phyloP scores from a whole-genome alignment of 1,139 yeast genomes.

The Geotrichum aggregatum region DNA sequence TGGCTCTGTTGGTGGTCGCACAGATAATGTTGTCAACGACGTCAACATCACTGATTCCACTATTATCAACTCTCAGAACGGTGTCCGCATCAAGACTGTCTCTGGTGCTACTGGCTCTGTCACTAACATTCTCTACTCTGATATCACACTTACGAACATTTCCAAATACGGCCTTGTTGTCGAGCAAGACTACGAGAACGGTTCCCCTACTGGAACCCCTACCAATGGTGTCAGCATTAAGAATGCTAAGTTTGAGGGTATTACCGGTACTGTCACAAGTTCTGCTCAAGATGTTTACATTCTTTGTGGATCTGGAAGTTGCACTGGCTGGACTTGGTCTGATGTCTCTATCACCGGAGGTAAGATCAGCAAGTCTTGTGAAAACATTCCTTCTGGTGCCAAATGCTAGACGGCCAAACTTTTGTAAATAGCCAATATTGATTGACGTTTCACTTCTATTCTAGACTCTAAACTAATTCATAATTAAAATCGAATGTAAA shows the following conservation, averaged over 20 bases:
- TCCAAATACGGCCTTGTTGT: constrained; percentile 14
- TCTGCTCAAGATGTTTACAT: constrained; percentile 7
- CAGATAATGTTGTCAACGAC: constrained; percentile 5
- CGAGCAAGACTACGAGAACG: constrained; percentile 14
- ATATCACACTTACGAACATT: constrained; percentile 13
- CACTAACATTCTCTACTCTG: constrained; percentile 2
- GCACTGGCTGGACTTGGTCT: constrained; percentile 12
- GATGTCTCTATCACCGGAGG: constrained; percentile 6
- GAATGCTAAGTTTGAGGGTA: not conserved
- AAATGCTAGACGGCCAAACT: not conserved
- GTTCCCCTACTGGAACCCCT: constrained; percentile 14
- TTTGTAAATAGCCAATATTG: not conserved
- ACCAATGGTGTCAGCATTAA: constrained; percentile 6
- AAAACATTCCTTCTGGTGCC: constrained; percentile 14
- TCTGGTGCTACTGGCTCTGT: constrained; percentile 7
- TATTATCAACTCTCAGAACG: constrained; percentile 11
- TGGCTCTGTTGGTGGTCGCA: constrained; percentile 16
- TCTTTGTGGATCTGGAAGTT: constrained; percentile 13
- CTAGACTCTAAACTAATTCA: too few relatives aligned
- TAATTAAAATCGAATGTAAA: too few relatives aligned
- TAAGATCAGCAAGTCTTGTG: constrained; percentile 1
- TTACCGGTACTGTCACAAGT: constrained; percentile 8
- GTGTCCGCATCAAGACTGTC: constrained; percentile 11
- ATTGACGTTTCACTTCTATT: too few relatives aligned
- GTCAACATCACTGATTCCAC: constrained; percentile 6